Conservation (phyloP, 148 eudicot genomes). For the Silene uniflora region DNA sequence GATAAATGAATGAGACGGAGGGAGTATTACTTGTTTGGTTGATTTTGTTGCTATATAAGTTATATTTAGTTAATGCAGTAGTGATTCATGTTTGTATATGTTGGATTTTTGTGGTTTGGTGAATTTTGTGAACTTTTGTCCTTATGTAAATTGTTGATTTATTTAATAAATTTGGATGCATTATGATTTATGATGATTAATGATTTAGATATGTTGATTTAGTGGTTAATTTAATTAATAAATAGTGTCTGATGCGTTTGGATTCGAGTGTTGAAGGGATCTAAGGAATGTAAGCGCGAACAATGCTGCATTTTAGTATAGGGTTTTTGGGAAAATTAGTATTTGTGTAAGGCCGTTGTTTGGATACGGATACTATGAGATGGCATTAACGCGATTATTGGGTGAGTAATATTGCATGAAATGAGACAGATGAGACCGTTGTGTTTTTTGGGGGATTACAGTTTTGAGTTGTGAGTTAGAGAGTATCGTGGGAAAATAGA, state of each 20-base stretch:
- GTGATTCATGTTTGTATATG: neutral
- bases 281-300: neutral
- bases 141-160: neutral
- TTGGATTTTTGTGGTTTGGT: neutral
- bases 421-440: neutral
- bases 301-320: neutral
- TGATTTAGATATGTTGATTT: neutral
- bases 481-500: neutral
- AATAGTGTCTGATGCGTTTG: neutral
- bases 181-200: neutral
- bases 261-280: neutral
- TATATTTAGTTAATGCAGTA: neutral
- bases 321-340: neutral
- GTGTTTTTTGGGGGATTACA: neutral
- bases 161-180: neutral
- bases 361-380: too few relatives aligned
- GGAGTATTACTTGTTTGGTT: neutral
- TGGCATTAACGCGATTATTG: too few relatives aligned
- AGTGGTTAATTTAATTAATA: neutral
- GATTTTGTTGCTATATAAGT: neutral
- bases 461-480: neutral
- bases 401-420: neutral
- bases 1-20: too few relatives aligned
- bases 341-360: neutral
- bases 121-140: neutral